Percentiles rank a stretch among this genome's conserved stretches.
phyloP scores from a whole-genome alignment of 225 moss, liverwort and hornwort species.

The Sphagnum contortum region DNA sequence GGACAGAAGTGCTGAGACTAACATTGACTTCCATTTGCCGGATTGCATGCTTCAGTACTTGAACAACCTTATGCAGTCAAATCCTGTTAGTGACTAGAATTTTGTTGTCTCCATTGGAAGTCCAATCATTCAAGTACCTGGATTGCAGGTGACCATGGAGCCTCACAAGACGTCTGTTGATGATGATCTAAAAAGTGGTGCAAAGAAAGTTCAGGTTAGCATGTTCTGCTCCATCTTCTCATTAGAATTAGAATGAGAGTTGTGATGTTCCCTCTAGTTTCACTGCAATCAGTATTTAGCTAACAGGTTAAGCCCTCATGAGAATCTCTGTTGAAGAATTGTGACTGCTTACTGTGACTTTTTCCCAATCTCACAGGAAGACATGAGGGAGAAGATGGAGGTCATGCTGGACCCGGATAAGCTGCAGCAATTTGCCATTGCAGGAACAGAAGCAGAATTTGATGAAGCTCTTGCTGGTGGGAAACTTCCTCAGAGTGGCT shows the following conservation, averaged over 20 bases:
- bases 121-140: not conserved
- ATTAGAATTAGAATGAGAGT: too few species aligned
- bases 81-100: too few species aligned
- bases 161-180: conserved; percentile 59
- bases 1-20: too few species aligned
- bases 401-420: conserved; percentile 63
- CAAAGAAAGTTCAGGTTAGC: conserved; percentile 55
- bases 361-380: conserved; percentile 28
- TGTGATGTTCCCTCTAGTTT: too few species aligned
- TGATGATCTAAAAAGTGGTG: conserved; percentile 78
- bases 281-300: too few species aligned
- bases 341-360: too few species aligned
- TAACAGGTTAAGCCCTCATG: too few species aligned
- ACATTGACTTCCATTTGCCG: too few species aligned
- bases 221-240: not conserved
- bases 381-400: conserved; percentile 56
- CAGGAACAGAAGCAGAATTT: conserved; percentile 74
- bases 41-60: too few species aligned
- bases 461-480: conserved; percentile 76
- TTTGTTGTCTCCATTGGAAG: not conserved
- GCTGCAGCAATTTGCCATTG: conserved; percentile 78
- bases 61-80: too few species aligned
- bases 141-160: conserved; percentile 51
- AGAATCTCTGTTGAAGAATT: too few species aligned
- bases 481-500: conserved; percentile 58